These are phyloP conservation scores for Aquilaria malaccensis DNA, from an alignment of 345 rosid species.

Conservation along the genomic window DNA sequence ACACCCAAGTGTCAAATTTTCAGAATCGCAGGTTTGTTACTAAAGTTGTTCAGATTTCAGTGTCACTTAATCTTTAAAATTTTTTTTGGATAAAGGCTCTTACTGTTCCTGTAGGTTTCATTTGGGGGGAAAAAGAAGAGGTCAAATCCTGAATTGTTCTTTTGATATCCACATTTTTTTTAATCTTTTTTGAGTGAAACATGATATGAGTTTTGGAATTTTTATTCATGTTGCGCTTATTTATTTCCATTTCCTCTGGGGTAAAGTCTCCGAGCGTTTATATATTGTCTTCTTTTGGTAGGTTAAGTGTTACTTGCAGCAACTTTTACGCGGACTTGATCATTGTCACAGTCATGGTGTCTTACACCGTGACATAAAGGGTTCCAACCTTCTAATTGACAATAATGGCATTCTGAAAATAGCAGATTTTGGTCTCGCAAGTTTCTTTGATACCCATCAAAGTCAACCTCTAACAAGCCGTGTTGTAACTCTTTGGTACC, in stretches of 20 bases:
- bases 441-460: slow-evolving; percentile 70
- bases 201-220: too few relatives aligned
- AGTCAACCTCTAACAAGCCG: slow-evolving; percentile 85
- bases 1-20: slow-evolving; percentile 79
- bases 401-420: slow-evolving; percentile 86
- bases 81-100: too few relatives aligned
- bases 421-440: slow-evolving; percentile 97
- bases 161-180: too few relatives aligned
- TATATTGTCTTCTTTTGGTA: slow-evolving; percentile 18
- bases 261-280: too few relatives aligned
- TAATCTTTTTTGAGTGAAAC: too few relatives aligned
- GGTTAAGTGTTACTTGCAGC: slow-evolving; percentile 97
- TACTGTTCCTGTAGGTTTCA: too few relatives aligned
- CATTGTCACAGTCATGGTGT: slow-evolving; percentile 97
- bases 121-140: too few relatives aligned
- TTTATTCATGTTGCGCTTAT: too few relatives aligned
- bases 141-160: too few relatives aligned
- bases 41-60: too few relatives aligned
- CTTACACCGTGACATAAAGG: slow-evolving; percentile 95
- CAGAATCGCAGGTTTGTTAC: slow-evolving; percentile 72
- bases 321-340: slow-evolving; percentile 77
- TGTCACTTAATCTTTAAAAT: too few relatives aligned
- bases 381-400: slow-evolving; percentile 90
- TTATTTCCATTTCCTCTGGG: too few relatives aligned
- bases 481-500: slow-evolving; percentile 97